Evolutionary conservation across 1,284 basidiomycete species (phyloP).

Genomic region (Farysia itapuensis): DNA sequence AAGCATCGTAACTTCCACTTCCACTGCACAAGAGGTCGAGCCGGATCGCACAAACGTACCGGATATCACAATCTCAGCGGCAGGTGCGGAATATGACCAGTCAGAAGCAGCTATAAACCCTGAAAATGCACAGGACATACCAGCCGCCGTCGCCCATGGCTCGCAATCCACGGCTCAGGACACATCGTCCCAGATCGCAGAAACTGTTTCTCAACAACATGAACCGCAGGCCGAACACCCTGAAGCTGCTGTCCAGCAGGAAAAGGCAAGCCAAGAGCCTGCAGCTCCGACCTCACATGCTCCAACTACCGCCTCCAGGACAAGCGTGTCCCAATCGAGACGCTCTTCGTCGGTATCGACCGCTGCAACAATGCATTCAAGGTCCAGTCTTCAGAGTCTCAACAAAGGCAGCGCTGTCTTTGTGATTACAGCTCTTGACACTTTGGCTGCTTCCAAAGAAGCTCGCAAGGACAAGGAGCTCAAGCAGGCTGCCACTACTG

Average conservation of each 20-base stretch:
- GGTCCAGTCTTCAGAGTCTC: slow-evolving; percentile 40
- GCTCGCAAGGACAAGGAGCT: slow-evolving; percentile 54
- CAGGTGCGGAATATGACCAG: not conserved
- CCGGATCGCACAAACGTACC: not conserved
- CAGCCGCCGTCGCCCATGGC: not conserved
- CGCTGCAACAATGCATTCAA: slow-evolving; percentile 37
- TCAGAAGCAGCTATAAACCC: not conserved
- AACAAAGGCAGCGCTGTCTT: slow-evolving; percentile 55
- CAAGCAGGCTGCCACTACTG: slow-evolving; percentile 40
- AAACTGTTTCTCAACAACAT: not conserved
- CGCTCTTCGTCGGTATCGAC: slow-evolving; percentile 37
- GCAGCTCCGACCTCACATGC: too few species aligned
- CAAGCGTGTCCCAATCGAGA: slow-evolving; percentile 20
- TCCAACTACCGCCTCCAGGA: too few species aligned
- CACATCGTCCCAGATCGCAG: not conserved
- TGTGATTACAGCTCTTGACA: slow-evolving; percentile 55
- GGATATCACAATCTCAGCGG: not conserved
- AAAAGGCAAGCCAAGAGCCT: too few species aligned
- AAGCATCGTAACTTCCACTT: slow-evolving; percentile 11
- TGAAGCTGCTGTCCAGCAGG: not conserved
- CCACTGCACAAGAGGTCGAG: not conserved
- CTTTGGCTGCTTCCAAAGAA: slow-evolving; percentile 48
- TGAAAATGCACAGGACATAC: not conserved
- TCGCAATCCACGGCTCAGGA: not conserved
- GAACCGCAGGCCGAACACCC: not conserved